Evolutionary conservation across 2,329 filamentous ascomycete genomes (phyloP), one percentile per base, ranked within the genome.

Genomic region (Clathrospora elynae): DNA sequence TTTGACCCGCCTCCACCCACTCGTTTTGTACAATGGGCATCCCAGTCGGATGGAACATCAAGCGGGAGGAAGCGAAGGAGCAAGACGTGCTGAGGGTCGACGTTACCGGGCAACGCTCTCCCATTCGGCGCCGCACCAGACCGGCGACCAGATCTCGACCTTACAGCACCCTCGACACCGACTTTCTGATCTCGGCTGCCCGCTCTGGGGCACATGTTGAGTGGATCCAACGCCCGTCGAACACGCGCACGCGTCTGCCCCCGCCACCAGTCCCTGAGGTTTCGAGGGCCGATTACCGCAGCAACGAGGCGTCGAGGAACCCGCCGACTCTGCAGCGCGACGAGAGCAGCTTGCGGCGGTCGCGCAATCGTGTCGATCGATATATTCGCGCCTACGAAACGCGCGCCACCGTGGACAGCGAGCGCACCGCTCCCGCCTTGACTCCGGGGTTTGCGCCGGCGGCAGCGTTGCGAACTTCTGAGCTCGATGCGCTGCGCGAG

Each of bases 61-160:
- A 75, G 74, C 64, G 76, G 79, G 61, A 78, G 33, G 68, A 74
- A 46, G 71, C 73, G 42, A 55, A 50, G 47, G 64, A 67, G 16
- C 74, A 72, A 39, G 68, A 72, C 44, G 64, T 72, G 38, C 62
- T 72, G 50, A 82, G 81, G 63, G 66, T 63, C 50, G 81, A 84
- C 58, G 66, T 74, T 24, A 75, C 76, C 43, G 78, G 78, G 32
- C 63, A 73, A 41, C 78, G 81, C 61, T 83, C 80, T 25, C 68
- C 78, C 28, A 84, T 85, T 58, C 78, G 82, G 47, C 78, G 82
- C 45, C 74, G 76, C 53, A 54, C 55, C 29, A 59, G 63, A 30
- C 49, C 52, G n/a, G n/a, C n/a, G 20, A 55, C 51, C 42, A 53
- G 55, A 53, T 57, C 59, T 24, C 41, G 42, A 50, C 53, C 39